Base-by-base conservation (phyloP, 2,329 filamentous ascomycete genomes). In the Ceratocystis lukuohia region DNA sequence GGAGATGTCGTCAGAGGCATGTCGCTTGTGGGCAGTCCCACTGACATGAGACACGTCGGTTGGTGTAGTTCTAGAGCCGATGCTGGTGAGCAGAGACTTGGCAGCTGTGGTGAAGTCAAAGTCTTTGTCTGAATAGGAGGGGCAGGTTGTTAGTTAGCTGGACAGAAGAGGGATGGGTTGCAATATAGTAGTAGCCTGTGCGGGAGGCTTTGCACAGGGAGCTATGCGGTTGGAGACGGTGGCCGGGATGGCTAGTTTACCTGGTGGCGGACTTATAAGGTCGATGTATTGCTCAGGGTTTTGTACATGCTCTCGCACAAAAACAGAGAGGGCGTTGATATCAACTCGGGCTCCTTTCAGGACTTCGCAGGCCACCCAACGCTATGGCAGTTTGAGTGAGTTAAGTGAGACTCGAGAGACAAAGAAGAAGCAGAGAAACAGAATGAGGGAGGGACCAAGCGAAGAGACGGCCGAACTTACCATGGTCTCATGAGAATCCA, bases 261-360 rank as follows among this genome's bases (percentile, higher is more conserved):
- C 56, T 59, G 30, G 15, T 37, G 56, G 56, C 5, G 56, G 56
- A n/a, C 56, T 28, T 37, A 59, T 30, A n/a, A 17, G 6, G 28
- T 17, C 20, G 25, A 37, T 17, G 17, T 30, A 33, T 20, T 63
- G 7, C 10, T 63, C 22, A 10, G 61, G 61, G 61, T 63, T 28
- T 44, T 30, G 17, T 2, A 63, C 61, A 30, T 63, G 61, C 17
- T 46, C 44, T 50, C 17, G 12, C 30, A 57, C 65, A 66, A 66
- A 68, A 25, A 57, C 61, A 59, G 30, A 48, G 46, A 57, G 66
- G 17, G 33, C 41, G 61, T n/a, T 28, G 33, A 59, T 7, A 20
- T 59, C 46, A 22, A 59, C 44, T 17, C 20, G 45, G 45, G 46
- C 61, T 15, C 28, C 56, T 37, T 68, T 65, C 44, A 65, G 41